Conservation (phyloP, 2,329 filamentous ascomycete genomes). For the Sclerotinia glacialis region DNA sequence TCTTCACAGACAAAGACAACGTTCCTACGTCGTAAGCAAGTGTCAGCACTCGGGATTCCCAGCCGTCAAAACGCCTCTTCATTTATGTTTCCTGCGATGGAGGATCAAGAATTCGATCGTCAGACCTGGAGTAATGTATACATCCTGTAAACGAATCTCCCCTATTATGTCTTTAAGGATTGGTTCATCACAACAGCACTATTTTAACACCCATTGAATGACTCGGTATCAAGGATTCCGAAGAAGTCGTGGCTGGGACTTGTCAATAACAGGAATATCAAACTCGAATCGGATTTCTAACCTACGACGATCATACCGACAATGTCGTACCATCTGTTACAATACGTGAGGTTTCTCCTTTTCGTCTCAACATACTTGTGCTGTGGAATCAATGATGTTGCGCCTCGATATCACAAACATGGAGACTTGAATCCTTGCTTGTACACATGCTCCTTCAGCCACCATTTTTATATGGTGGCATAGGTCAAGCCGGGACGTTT, state of each 20-base stretch:
- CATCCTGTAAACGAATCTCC: not conserved
- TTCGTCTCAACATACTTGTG: slow-evolving; percentile 8
- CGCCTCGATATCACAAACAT: slow-evolving; percentile 14
- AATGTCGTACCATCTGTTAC: slow-evolving; percentile 8
- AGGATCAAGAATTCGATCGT: slow-evolving; percentile 12
- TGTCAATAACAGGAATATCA: not conserved
- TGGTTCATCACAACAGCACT: not conserved
- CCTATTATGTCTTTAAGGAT: not conserved
- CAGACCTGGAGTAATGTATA: not conserved
- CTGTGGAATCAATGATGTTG: slow-evolving; percentile 13
- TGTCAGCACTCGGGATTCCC: slow-evolving; percentile 7
- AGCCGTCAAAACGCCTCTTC: slow-evolving; percentile 10
- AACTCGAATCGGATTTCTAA: not conserved
- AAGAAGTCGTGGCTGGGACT: slow-evolving; percentile 7
- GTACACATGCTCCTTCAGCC: slow-evolving; percentile 6
- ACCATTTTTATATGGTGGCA: not conserved
- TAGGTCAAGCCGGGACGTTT: slow-evolving; percentile 11
- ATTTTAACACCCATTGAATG: not conserved
- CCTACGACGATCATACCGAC: not conserved
- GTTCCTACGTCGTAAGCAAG: slow-evolving; percentile 16
- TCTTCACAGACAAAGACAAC: not conserved
- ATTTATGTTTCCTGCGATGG: not conserved
- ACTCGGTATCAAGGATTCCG: slow-evolving; percentile 1
- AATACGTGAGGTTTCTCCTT: slow-evolving; percentile 6
- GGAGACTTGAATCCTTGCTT: slow-evolving; percentile 1